These are phyloP conservation scores for Penicillium sp. DNA, from an alignment of 2,329 filamentous ascomycete genomes.

Conservation along the genomic window DNA sequence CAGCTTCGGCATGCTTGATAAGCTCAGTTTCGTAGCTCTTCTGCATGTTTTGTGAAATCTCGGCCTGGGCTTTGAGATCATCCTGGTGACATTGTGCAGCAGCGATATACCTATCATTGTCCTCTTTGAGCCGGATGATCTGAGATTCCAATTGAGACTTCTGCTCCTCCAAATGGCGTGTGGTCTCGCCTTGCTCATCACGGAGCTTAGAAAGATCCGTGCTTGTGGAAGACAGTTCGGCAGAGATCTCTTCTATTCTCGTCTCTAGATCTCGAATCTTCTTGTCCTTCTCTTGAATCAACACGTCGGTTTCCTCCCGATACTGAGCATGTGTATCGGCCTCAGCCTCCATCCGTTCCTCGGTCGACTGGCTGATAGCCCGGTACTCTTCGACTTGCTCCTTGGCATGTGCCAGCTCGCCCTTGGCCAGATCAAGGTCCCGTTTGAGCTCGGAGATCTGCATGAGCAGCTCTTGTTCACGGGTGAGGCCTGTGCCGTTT, in stretches of 20 bases:
- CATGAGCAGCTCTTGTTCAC: constrained; percentile 72
- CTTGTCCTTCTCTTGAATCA: constrained; percentile 69
- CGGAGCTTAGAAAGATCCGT: constrained; percentile 73
- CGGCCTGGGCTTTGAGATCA: constrained; percentile 85
- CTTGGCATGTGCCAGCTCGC: constrained; percentile 75
- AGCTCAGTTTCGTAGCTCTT: constrained; percentile 93
- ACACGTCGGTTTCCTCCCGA: constrained; percentile 73
- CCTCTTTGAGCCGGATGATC: constrained; percentile 72
- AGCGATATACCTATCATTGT: constrained; percentile 71
- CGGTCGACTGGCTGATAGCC: constrained; percentile 75
- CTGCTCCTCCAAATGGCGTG: constrained; percentile 69
- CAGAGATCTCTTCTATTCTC: constrained; percentile 73
- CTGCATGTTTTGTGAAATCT: constrained; percentile 88
- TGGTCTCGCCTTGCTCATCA: constrained; percentile 70
- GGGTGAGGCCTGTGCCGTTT: constrained; percentile 54
- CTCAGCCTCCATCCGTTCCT: constrained; percentile 77
- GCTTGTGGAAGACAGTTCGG: constrained; percentile 76
- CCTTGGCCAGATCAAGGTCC: constrained; percentile 72
- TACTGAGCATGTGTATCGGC: constrained; percentile 79
- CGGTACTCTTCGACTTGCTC: constrained; percentile 82
- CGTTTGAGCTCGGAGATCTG: constrained; percentile 83
- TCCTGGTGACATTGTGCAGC: constrained; percentile 81
- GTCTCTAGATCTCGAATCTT: constrained; percentile 77
- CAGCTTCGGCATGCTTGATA: constrained; percentile 92
- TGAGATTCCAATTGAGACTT: constrained; percentile 73